Base-by-base conservation (phyloP, 164 flowering plant genomes). In the Santalum album region DNA sequence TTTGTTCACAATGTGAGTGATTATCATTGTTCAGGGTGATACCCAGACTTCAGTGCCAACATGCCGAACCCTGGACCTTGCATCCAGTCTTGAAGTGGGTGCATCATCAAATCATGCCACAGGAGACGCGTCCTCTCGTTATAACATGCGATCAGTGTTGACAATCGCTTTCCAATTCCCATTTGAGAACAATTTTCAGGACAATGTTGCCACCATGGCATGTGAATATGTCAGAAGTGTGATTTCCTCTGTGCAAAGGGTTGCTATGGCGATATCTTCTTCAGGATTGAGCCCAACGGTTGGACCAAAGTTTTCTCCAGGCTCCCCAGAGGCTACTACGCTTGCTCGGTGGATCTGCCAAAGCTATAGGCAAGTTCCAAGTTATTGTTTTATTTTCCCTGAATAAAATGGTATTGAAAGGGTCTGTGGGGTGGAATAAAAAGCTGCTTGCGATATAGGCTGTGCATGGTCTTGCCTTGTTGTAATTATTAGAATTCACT, bases 111-210 rank as follows among this genome's bases (percentile, higher is more conserved):
- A 63, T 58, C 58, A 69, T n/a, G 56, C 68, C 6, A 46, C 69
- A 7, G 79, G 68, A 54, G 84, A 79, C 26, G 56, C 62, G 3
- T 45, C 78, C 2, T 51, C n/a, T n/a, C n/a, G 70, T 61, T 70
- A 60, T 19, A 77, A 49, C 53, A 34, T 62, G 21, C 75, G 95
- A n/a, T 80, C 96, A 4, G 80, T 92, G 42, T 69, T 92, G 68
- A 90, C 96, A 0, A 87, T 94, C 56, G 99, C 99, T 15, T 94
- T 94, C 64, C 99, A 94, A 65, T 87, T 90, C 65, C 95, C 99
- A 6, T 87, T 77, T 63, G 99, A 90, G 69, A 75, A 51, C 65
- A 80, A 77, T 57, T 69, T 83, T 20, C 86, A 71, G 61, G 90
- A 90, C 11, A 80, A 74, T 58, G 82, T 92, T 22, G 96, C 90